Base-by-base conservation (phyloP, 345 rosid species). In the Trapa incisa region DNA sequence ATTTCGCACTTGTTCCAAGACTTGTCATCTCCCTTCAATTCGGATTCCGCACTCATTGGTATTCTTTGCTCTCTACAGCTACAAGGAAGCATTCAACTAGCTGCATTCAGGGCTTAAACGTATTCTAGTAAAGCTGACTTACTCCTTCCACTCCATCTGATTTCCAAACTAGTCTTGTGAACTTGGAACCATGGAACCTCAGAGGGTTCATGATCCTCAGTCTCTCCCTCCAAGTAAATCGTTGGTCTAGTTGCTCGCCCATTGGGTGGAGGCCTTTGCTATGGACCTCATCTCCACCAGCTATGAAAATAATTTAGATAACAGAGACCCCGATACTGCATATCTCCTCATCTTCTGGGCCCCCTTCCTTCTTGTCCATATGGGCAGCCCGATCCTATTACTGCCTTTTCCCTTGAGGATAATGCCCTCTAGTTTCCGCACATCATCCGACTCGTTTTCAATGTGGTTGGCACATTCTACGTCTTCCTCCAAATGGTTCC, bases 141-240 rank as follows among this genome's bases (percentile, higher is more conserved):
- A n/a, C n/a, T n/a, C n/a, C n/a, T n/a, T n/a, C n/a, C n/a, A n/a
- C n/a, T n/a, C n/a, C n/a, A n/a, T n/a, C n/a, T n/a, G n/a, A n/a
- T n/a, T n/a, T n/a, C n/a, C n/a, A n/a, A n/a, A n/a, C n/a, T n/a
- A n/a, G n/a, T n/a, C n/a, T n/a, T n/a, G n/a, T n/a, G n/a, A n/a
- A n/a, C n/a, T n/a, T n/a, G n/a, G n/a, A n/a, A n/a, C n/a, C n/a
- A 43, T 86, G 91, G 91, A 86, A 86, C 68, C 79, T 86, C 58
- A 67, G 86, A 37, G 89, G 86, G 11, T 70, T 80, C 53, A 70
- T 88, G 60, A 75, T 86, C 54, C 75, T 82, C 37, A 88, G 91
- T 70, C 86, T 86, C 16, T 64, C 69, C 0, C 73, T 88, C 67
- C 96, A 88, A 68, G 70, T 78, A 13, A 63, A 80, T 53, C 86